Evolutionary conservation across 345 rosid species (phyloP), one percentile per base, ranked within the genome.

Genomic region (Barbarea vulgaris): DNA sequence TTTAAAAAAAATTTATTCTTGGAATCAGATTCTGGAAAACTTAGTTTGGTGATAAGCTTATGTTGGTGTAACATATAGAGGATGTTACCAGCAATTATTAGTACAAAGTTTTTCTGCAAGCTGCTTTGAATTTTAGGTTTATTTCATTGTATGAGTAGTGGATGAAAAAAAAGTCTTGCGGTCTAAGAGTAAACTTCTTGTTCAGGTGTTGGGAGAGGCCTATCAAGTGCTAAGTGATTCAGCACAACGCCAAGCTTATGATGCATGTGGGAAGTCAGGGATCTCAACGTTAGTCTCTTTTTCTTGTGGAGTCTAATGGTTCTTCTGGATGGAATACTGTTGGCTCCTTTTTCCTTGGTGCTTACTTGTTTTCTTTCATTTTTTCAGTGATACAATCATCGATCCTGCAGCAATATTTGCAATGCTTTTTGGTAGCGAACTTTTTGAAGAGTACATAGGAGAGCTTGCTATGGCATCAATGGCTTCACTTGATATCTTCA

Each of bases 391-490:
- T 37, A 86, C 91, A 66, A 95, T 92, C 65, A 88, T 95, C 2
- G 97, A 95, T 68, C 97, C 97, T 68, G 99, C 99, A 9, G 97
- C 88, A 27, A 87, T 95, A 55, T 95, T 92, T 75, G 99, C 99
- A 1, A 90, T 92, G 99, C 97, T 92, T 58, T 95, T 95, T 74
- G 99, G 99, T 66, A 95, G 99, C 51, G 99, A 95, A 78, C 97
- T 95, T 80, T 95, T 95, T 42, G 99, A 89, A 82, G 93, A 84
- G 33, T 95, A 92, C 50, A 89, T 95, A 67, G 99, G 99, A 73
- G 89, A 95, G 84, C 97, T 95, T 81, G 97, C 97, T 47, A 92
- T 95, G 97, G 97, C 99, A 51, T 95, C 96, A 31, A 90, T 95
- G 97, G 96, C 99, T 81, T 95, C 99, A n/a, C 79, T 87, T 39